These are phyloP conservation scores for Candida hispaniensis DNA, from an alignment of 805 yeast genomes.

Conservation along the genomic window DNA sequence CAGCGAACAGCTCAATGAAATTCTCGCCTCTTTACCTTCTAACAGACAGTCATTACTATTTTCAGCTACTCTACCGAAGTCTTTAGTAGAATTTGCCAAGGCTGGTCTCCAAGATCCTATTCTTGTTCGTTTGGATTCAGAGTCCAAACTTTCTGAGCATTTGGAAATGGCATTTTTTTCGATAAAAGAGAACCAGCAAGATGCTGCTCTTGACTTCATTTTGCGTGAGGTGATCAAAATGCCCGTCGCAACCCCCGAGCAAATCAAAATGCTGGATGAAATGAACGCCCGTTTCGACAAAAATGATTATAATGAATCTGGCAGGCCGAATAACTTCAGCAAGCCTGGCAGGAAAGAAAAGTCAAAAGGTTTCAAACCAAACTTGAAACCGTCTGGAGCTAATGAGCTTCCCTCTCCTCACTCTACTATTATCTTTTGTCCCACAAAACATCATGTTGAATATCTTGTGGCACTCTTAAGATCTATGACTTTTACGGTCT, in stretches of 20 bases:
- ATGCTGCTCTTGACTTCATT: slow-evolving; percentile 68
- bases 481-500: slow-evolving; percentile 72
- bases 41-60: slow-evolving; percentile 80
- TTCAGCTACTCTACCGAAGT: slow-evolving; percentile 88
- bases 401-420: slow-evolving; percentile 72
- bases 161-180: slow-evolving; percentile 82
- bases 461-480: slow-evolving; percentile 62
- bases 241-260: slow-evolving; percentile 68
- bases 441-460: slow-evolving; percentile 97
- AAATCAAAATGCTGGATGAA: slow-evolving; percentile 41
- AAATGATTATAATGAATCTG: slow-evolving; percentile 19
- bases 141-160: slow-evolving; percentile 78
- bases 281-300: slow-evolving; percentile 27
- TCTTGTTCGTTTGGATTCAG: slow-evolving; percentile 86
- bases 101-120: slow-evolving; percentile 93
- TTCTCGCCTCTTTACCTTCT: slow-evolving; percentile 71
- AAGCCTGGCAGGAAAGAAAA: slow-evolving; percentile 25
- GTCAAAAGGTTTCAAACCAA: slow-evolving; percentile 39
- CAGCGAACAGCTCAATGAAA: slow-evolving; percentile 83
- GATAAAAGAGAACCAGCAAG: slow-evolving; percentile 76
- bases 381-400: slow-evolving; percentile 68
- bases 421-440: slow-evolving; percentile 89
- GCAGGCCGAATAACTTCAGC: too few relatives aligned
- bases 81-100: slow-evolving; percentile 91
- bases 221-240: slow-evolving; percentile 76